Percentiles rank a stretch among this genome's conserved stretches.
phyloP scores from a whole-genome alignment of 257 asterid genomes.

The Asclepias syriaca region DNA sequence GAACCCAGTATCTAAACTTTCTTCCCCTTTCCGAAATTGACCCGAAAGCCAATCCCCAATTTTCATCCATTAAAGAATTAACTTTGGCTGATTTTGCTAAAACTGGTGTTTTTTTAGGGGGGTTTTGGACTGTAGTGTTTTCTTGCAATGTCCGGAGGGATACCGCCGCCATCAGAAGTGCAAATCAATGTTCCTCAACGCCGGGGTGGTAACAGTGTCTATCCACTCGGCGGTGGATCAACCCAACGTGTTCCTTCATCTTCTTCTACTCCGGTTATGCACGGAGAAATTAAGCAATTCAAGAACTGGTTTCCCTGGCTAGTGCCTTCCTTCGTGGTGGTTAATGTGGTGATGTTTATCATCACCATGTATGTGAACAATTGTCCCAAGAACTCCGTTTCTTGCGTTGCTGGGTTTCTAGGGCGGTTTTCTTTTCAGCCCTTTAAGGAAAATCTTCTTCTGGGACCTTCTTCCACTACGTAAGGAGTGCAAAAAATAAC shows the following conservation, averaged over 20 bases:
- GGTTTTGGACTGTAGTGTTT: background rate
- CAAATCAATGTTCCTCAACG: slow-evolving; percentile 46
- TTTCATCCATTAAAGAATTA: background rate
- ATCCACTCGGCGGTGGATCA: slow-evolving; percentile 46
- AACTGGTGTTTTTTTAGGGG: background rate
- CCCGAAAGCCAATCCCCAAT: background rate
- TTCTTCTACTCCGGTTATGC: slow-evolving; percentile 18
- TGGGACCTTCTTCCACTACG: slow-evolving; percentile 89
- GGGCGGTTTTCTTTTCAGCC: slow-evolving; percentile 94
- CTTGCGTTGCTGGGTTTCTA: slow-evolving; percentile 54
- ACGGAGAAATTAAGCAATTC: slow-evolving; percentile 63
- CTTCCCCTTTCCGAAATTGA: background rate
- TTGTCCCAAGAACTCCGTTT: slow-evolving; percentile 61
- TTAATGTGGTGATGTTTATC: slow-evolving; percentile 52
- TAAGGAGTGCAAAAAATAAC: slow-evolving; percentile 21
- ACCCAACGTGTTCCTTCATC: slow-evolving; percentile 25
- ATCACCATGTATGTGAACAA: slow-evolving; percentile 69
- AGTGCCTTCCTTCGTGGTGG: slow-evolving; percentile 59
- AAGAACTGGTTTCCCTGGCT: slow-evolving; percentile 79
- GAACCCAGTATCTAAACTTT: background rate
- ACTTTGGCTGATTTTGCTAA: background rate
- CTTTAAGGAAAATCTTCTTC: slow-evolving; percentile 76
- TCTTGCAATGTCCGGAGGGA: slow-evolving; percentile 33
- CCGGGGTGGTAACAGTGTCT: slow-evolving; percentile 54
- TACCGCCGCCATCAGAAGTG: slow-evolving; percentile 29